Evolutionary conservation across 75 land plant species (phyloP).

Genomic region (Isoetes taiwanensis): DNA sequence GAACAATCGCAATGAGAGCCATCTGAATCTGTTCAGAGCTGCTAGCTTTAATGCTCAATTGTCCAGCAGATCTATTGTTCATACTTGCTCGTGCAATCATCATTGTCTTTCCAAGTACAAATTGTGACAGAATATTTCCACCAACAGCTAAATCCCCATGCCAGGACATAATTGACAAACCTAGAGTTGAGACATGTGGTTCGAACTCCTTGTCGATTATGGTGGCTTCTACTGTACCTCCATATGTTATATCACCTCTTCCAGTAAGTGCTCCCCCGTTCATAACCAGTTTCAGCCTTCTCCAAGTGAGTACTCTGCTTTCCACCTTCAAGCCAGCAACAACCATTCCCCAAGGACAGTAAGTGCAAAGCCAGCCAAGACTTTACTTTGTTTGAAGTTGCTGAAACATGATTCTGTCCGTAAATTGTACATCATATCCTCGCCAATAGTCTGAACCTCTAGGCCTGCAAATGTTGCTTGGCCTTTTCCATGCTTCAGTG

Average conservation of each 20-base stretch:
- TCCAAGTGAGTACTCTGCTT: background rate
- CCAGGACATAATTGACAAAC: constrained; percentile 4
- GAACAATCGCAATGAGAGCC: background rate
- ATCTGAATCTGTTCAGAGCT: constrained; percentile 3
- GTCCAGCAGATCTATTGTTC: background rate
- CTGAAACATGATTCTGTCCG: background rate
- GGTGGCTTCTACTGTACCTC: background rate
- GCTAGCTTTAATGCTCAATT: background rate
- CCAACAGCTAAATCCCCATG: background rate
- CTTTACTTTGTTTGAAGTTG: background rate
- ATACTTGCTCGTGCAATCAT: background rate
- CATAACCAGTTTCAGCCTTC: background rate
- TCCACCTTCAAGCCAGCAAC: background rate
- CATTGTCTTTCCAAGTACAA: background rate
- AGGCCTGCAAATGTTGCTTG: background rate
- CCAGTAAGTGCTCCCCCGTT: background rate
- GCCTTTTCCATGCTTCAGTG: background rate
- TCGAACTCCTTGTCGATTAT: background rate
- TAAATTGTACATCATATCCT: background rate
- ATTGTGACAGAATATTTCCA: background rate
- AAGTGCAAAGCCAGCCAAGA: background rate
- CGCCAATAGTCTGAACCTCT: background rate
- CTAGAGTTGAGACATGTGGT: background rate
- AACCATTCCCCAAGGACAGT: background rate
- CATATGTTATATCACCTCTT: background rate